phyloP scores from a whole-genome alignment of 148 eudicot species.

The Rhododendron ferrugineum region DNA sequence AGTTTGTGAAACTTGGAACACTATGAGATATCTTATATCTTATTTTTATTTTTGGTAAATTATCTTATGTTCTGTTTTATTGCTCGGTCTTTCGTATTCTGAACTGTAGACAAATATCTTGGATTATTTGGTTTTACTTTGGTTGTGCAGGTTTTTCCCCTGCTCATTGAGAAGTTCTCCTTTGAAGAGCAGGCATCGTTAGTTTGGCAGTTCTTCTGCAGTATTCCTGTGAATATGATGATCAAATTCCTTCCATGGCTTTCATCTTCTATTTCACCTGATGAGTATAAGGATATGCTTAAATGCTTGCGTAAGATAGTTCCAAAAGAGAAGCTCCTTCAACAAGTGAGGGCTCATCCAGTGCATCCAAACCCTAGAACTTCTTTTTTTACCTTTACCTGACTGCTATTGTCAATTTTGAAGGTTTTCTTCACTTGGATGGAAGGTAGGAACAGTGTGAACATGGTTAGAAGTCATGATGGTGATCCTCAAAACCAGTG shows the following conservation, averaged over 20 bases:
- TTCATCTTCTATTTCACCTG: slow-evolving; percentile 74
- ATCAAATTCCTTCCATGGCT: slow-evolving; percentile 97
- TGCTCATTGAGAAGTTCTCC: slow-evolving; percentile 88
- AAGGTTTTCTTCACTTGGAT: slow-evolving; percentile 93
- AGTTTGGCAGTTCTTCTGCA: slow-evolving; percentile 94
- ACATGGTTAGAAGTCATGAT: slow-evolving; percentile 31
- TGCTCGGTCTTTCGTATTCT: neutral
- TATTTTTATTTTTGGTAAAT: neutral
- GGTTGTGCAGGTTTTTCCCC: slow-evolving; percentile 69
- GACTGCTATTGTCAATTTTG: slow-evolving; percentile 21
- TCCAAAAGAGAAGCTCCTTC: slow-evolving; percentile 89
- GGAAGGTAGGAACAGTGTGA: slow-evolving; percentile 54
- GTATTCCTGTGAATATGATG: slow-evolving; percentile 98
- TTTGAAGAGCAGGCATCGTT: slow-evolving; percentile 94
- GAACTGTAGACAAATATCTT: neutral
- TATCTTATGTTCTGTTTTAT: neutral
- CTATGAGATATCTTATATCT: too few relatives aligned
- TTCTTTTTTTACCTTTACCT: neutral
- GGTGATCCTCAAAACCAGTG: slow-evolving; percentile 29
- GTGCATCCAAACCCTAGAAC: neutral
- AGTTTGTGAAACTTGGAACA: neutral
- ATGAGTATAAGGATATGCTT: slow-evolving; percentile 80
- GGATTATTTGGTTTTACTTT: neutral
- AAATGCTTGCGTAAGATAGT: slow-evolving; percentile 72
- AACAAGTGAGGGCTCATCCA: slow-evolving; percentile 55